Evolutionary conservation across 441 rosid species (phyloP), one percentile per base, ranked within the genome.

Genomic region (Arabidopsis hybrid): DNA sequence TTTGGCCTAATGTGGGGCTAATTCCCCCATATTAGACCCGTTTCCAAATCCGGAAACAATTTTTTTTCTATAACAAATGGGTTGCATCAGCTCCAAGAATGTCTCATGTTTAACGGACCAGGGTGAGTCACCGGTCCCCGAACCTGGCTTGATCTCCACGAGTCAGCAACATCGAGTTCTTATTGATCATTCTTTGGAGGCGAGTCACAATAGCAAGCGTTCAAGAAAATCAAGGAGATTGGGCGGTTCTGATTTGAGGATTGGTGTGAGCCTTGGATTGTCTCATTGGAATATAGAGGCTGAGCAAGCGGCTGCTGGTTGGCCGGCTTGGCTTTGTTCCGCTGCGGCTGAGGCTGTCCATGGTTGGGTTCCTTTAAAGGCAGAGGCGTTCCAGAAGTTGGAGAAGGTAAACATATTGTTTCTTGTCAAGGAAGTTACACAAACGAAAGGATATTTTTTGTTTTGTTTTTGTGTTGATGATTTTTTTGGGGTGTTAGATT

Each of bases 291-390:
- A 70, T 75, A 68, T 83, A 35, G 88, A 80, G 69, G 96, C 86
- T 3, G 98, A 94, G 78, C 87, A 85, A 67, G 71, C 87, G 4
- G 91, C 93, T 1, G 95, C 92, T 17, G 98, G 98, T 9, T 94
- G 98, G 98, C 98, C 97, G 2, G 69, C 89, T 57, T 94, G 98
- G 97, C 90, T 94, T 45, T 90, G 85, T 11, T 65, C 93, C 3
- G 85, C 85, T 32, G 95, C 98, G 0, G 75, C 83, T 10, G 96
- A 91, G 72, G 97, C 96, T 67, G 84, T 91, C 35, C 80, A 85
- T 5, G 98, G 96, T 42, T 91, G 92, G 98, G 85, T 89, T 61
- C 97, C 97, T 83, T 67, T 89, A 17, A 82, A 77, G 46, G 88
- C 97, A 17, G 96, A 91, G 65, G 84, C 91, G 66, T 94, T 80